These are phyloP conservation scores for Poa pratensis DNA, from an alignment of 176 grass and related monocot genomes.

Conservation along the genomic window DNA sequence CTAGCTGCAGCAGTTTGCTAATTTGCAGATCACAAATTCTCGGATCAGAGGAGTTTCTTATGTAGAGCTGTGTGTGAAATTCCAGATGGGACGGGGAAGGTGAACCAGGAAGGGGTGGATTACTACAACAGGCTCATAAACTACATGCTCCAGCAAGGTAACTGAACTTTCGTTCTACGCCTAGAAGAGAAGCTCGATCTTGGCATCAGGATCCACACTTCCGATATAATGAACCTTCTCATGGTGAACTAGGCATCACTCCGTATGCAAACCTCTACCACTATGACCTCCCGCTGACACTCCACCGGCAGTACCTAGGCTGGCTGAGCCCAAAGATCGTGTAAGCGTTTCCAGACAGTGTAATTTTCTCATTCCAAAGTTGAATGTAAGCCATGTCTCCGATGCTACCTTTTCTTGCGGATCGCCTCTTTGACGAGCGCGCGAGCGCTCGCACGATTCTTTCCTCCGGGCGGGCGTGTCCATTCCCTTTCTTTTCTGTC, in stretches of 20 bases:
- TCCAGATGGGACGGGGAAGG: constrained; percentile 70
- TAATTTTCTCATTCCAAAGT: not conserved
- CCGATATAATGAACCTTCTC: not conserved
- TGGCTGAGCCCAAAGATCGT: constrained; percentile 68
- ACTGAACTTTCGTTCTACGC: not conserved
- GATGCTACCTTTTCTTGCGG: not conserved
- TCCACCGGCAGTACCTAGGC: constrained; percentile 79
- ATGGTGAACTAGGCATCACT: constrained; percentile 57
- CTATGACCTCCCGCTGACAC: constrained; percentile 88
- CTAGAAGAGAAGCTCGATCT: not conserved
- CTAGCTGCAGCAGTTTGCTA: not conserved
- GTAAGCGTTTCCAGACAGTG: constrained; percentile 44
- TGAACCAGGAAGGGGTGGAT: constrained; percentile 84
- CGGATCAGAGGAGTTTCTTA: constrained; percentile 4
- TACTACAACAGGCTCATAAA: constrained; percentile 91
- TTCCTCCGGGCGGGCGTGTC: too few species aligned
- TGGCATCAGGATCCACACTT: not conserved
- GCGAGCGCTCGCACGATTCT: too few species aligned
- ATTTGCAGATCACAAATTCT: not conserved
- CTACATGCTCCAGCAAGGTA: constrained; percentile 83
- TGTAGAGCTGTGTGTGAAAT: constrained; percentile 21
- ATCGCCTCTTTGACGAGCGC: too few species aligned
- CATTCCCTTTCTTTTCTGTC: too few species aligned
- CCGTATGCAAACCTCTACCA: constrained; percentile 95
- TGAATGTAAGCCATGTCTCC: not conserved